Base-by-base conservation (phyloP, 352 stramenopile species). In the Peronosclerospora sorghi region DNA sequence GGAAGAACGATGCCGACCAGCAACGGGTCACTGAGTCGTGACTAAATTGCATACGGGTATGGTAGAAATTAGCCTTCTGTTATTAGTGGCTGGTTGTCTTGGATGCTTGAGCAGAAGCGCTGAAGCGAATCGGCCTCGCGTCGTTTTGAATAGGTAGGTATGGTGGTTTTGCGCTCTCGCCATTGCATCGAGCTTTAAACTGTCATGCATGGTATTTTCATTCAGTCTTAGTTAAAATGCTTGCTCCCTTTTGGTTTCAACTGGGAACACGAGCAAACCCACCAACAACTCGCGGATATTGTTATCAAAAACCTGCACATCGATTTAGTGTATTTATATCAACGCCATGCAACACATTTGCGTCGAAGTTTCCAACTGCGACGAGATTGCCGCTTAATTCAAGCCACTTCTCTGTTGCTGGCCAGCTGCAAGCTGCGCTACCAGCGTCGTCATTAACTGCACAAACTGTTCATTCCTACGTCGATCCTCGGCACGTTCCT, bases 171-270 rank as follows among this genome's bases (percentile, higher is more conserved):
- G 37, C 36, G 41, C 41, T 38, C 48, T 59, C 3, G 56, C 51
- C 20, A 80, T 45, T 50, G 88, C 65, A 41, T 80, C 48, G 32
- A 94, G 74, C 45, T 93, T 77, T 13, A 78, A 83, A n/a, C 62
- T 62, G 41, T 89, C 89, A 54, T 92, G 76, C 18, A 35, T 35
- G 21, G 52, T 23, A 21, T 51, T 43, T 35, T 15, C 32, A 38
- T 19, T 9, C 14, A 36, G 32, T 23, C 19, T 23, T 23, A n/a
- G 32, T 14, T 26, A 7, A 3, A 3, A 26, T 26, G 21, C 21
- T 26, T 26, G 21, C 21, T 26, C 21, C 3, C 28, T 36, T 30
- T 30, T 35, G 19, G 9, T n/a, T n/a, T n/a, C n/a, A 26, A 6
- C 21, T 26, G 21, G n/a, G n/a, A n/a, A n/a, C n/a, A n/a, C n/a